phyloP scores from a whole-genome alignment of 176 grass and related monocot genomes.

The Stipa capillata region DNA sequence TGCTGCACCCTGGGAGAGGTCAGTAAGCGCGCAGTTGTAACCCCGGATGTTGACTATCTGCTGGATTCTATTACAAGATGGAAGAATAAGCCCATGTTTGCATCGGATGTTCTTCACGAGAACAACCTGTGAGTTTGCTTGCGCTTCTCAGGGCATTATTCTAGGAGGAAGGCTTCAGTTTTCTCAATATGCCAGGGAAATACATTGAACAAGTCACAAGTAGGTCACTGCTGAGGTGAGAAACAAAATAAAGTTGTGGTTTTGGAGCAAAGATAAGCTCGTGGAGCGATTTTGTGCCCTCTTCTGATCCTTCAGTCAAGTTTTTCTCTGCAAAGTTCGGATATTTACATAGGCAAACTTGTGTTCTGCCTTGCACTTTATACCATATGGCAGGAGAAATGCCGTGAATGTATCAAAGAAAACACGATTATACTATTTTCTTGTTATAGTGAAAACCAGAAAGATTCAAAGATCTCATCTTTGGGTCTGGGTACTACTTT shows the following conservation, averaged over 20 bases:
- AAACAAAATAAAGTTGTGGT: not conserved
- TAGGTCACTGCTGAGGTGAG: not conserved
- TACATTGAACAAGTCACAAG: not conserved
- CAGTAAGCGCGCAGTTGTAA: constrained; percentile 44
- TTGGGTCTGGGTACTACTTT: no score
- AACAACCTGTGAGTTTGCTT: not conserved
- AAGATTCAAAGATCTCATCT: no score
- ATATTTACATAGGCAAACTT: not conserved
- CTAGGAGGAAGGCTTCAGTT: not conserved
- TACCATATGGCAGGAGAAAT: no score
- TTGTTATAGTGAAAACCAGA: no score
- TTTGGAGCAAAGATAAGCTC: not conserved
- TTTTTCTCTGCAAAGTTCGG: not conserved
- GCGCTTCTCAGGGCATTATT: not conserved
- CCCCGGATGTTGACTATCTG: constrained; percentile 50
- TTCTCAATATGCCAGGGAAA: not conserved
- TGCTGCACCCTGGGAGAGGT: constrained; percentile 62
- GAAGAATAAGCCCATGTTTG: constrained; percentile 11
- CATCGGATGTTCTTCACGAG: not conserved
- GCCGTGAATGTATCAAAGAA: no score
- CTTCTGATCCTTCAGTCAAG: not conserved
- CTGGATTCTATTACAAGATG: constrained; percentile 36
- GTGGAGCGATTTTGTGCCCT: not conserved
- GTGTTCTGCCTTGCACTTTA: not conserved
- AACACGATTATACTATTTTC: no score